Conservation (phyloP, 805 yeast genomes). For the Candida glaebosa region DNA sequence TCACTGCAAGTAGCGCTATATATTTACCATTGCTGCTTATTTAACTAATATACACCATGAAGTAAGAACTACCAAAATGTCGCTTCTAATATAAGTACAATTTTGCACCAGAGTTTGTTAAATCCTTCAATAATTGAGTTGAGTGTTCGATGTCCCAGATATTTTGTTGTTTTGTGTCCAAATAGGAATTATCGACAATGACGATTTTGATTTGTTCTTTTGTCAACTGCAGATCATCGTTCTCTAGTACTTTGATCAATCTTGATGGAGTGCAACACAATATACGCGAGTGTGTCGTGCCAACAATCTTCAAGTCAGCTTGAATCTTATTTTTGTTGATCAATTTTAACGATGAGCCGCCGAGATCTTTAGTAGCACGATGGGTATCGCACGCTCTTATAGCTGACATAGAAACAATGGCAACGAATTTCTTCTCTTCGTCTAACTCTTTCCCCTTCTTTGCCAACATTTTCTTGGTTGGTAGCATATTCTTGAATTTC, state of each 20-base stretch:
- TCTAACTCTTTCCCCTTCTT: conserved; percentile 10
- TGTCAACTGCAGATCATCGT: conserved; percentile 39
- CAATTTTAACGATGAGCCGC: conserved; percentile 60
- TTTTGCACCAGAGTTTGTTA: conserved; percentile 43
- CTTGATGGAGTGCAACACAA: conserved; percentile 67
- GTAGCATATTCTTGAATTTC: conserved; percentile 47
- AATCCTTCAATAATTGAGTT: conserved; percentile 34
- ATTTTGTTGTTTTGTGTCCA: conserved; percentile 58
- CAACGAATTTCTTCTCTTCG: conserved; percentile 42
- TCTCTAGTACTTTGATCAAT: conserved; percentile 43
- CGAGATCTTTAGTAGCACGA: conserved; percentile 51
- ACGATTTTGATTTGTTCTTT: conserved; percentile 48
- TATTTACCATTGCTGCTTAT: conserved; percentile 22
- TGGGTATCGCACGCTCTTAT: conserved; percentile 83
- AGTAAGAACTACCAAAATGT: not conserved
- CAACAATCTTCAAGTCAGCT: conserved; percentile 52
- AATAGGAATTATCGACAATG: conserved; percentile 56
- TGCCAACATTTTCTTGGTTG: conserved; percentile 27
- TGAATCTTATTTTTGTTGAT: conserved; percentile 71
- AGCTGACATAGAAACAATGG: conserved; percentile 70
- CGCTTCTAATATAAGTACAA: conserved; percentile 43
- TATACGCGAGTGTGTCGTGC: conserved; percentile 45
- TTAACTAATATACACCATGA: conserved; percentile 2
- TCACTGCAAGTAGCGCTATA: conserved; percentile 22
- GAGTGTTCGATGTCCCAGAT: conserved; percentile 59